Evolutionary conservation across 495 filamentous ascomycete genomes (phyloP).

Genomic region (Hypoxylon cercidicola): DNA sequence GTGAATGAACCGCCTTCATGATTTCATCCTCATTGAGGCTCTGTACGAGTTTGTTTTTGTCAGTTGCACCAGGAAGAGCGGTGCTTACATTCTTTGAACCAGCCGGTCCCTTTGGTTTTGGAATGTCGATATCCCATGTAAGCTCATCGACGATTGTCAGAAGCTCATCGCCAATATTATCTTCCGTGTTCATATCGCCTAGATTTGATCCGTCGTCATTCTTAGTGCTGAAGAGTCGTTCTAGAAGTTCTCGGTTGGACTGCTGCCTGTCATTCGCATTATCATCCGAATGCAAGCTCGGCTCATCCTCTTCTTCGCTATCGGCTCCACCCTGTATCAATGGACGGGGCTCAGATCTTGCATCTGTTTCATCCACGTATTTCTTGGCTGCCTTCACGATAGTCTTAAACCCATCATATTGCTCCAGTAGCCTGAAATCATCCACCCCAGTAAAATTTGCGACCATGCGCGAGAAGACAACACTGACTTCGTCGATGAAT

Average conservation of each 20-base stretch:
- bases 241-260: too few relatives aligned
- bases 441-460: slow-evolving; percentile 44
- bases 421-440: slow-evolving; percentile 37
- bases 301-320: not conserved
- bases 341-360: slow-evolving; percentile 18
- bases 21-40: too few relatives aligned
- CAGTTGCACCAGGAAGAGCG: too few relatives aligned
- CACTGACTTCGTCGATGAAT: slow-evolving; percentile 57
- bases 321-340: not conserved
- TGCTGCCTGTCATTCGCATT: slow-evolving; percentile 5
- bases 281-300: not conserved
- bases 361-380: slow-evolving; percentile 52
- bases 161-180: too few relatives aligned
- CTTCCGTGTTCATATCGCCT: too few relatives aligned
- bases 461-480: slow-evolving; percentile 49
- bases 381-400: slow-evolving; percentile 58
- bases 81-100: too few relatives aligned
- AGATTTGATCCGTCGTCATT: not conserved
- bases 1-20: too few relatives aligned
- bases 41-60: too few relatives aligned
- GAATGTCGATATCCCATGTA: too few relatives aligned
- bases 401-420: slow-evolving; percentile 53
- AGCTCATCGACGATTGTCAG: too few relatives aligned
- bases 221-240: not conserved
- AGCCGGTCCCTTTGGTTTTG: too few relatives aligned